phyloP scores from a whole-genome alignment of 2,329 filamentous ascomycete genomes.

The Didymella segeticola region DNA sequence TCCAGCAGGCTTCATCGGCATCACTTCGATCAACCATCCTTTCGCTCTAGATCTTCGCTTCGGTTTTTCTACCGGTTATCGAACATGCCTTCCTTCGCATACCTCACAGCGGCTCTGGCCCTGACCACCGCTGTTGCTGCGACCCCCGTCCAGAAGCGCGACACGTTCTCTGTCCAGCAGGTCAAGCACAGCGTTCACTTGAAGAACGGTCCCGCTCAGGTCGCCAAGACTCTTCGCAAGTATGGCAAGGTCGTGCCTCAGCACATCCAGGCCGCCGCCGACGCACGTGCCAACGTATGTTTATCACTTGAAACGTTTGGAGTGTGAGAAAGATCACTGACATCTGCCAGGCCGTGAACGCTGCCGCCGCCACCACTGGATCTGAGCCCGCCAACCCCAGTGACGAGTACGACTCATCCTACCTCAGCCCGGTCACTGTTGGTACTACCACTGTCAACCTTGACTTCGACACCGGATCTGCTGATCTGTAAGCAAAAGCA shows the following conservation, averaged over 20 bases:
- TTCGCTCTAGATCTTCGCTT: slow-evolving; percentile 21
- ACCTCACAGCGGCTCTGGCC: slow-evolving; percentile 43
- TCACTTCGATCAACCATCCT: slow-evolving; percentile 20
- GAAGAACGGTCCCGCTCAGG: slow-evolving; percentile 49
- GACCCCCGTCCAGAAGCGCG: slow-evolving; percentile 40
- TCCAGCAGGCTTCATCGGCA: slow-evolving; percentile 23
- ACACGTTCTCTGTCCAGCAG: slow-evolving; percentile 41
- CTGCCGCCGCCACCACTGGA: slow-evolving; percentile 33
- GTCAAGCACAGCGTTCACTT: slow-evolving; percentile 36
- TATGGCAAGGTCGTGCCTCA: slow-evolving; percentile 40
- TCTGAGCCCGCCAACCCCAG: slow-evolving; percentile 50
- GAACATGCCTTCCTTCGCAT: slow-evolving; percentile 44
- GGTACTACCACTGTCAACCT: slow-evolving; percentile 69
- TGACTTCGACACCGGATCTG: slow-evolving; percentile 74
- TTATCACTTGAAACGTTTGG: neutral
- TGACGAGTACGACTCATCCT: slow-evolving; percentile 46
- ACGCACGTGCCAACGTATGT: slow-evolving; percentile 33
- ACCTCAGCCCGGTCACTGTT: slow-evolving; percentile 62
- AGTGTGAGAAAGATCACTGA: neutral
- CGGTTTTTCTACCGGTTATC: slow-evolving; percentile 13
- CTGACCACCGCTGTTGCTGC: slow-evolving; percentile 35
- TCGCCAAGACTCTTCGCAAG: slow-evolving; percentile 52
- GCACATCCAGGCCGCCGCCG: slow-evolving; percentile 40
- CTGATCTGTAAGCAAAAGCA: slow-evolving; percentile 66
- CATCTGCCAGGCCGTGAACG: slow-evolving; percentile 5